Conservation (phyloP, 2,329 filamentous ascomycete genomes). For the Sclerotinia minor region DNA sequence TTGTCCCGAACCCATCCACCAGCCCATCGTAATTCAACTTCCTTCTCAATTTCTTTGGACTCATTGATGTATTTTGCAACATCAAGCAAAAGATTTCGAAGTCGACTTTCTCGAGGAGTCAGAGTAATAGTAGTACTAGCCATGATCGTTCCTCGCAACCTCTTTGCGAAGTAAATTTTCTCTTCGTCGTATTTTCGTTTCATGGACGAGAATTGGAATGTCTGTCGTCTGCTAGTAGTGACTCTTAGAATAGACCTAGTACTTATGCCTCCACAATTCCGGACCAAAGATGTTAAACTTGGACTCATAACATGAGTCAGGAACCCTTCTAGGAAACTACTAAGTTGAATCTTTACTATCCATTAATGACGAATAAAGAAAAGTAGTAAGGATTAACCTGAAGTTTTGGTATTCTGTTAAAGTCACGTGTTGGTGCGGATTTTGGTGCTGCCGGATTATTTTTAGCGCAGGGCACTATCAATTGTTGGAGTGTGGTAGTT, state of each 20-base stretch:
- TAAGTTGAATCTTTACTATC: not conserved
- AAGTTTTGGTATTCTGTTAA: not conserved
- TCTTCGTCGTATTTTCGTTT: slow-evolving; percentile 42
- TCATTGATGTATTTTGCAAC: slow-evolving; percentile 70
- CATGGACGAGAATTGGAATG: slow-evolving; percentile 34
- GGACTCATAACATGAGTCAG: slow-evolving; percentile 6
- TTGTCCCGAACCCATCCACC: slow-evolving; percentile 89
- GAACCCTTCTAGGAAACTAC: not conserved
- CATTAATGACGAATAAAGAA: not conserved
- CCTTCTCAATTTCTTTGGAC: slow-evolving; percentile 50
- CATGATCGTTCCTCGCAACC: slow-evolving; percentile 30
- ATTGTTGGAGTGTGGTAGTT: not conserved
- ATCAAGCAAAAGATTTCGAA: slow-evolving; percentile 77
- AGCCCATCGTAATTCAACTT: slow-evolving; percentile 71
- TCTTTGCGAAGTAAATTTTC: slow-evolving; percentile 28
- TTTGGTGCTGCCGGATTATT: slow-evolving; percentile 14
- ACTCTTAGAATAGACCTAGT: slow-evolving; percentile 25
- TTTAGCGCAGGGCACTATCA: slow-evolving; percentile 20
- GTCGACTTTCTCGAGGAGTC: slow-evolving; percentile 67
- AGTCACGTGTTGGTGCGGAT: slow-evolving; percentile 4
- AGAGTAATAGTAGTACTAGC: slow-evolving; percentile 51
- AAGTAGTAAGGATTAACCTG: not conserved
- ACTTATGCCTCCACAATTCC: slow-evolving; percentile 15
- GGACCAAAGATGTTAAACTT: not conserved
- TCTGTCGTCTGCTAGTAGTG: slow-evolving; percentile 24